Evolutionary conservation across 2,329 filamentous ascomycete species (phyloP).

Genomic region (Botrytis elliptica): DNA sequence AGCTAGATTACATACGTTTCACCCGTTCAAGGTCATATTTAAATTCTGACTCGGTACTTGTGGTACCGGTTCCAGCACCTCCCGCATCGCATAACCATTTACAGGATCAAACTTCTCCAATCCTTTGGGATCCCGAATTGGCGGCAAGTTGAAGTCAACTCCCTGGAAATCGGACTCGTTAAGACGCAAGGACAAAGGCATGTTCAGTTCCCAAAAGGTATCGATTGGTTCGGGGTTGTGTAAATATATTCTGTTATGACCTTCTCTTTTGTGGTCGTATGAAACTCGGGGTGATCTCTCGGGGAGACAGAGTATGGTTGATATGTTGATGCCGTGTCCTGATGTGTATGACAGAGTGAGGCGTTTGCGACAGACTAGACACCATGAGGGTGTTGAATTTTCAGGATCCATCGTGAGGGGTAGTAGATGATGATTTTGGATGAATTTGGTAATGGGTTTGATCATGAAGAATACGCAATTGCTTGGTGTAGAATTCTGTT

Average conservation of each 20-base stretch:
- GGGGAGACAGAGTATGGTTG: background rate
- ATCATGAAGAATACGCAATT: background rate
- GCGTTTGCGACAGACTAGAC: background rate
- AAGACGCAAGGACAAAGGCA: background rate
- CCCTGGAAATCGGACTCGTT: accelerated
- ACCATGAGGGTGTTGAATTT: background rate
- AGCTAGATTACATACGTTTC: background rate
- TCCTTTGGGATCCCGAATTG: background rate
- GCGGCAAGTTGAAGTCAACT: background rate
- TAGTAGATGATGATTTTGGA: background rate
- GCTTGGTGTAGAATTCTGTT: background rate
- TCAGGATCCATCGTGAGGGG: background rate
- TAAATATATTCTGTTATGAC: background rate
- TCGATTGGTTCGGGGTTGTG: accelerated
- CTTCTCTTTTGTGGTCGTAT: background rate
- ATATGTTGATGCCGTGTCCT: accelerated
- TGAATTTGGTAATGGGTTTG: background rate
- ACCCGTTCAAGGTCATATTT: background rate
- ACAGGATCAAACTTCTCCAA: background rate
- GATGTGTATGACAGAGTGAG: background rate
- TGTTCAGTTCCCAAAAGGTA: background rate
- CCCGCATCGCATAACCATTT: background rate
- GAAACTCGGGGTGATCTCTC: background rate
- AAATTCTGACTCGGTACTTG: accelerated
- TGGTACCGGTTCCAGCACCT: background rate